Base-by-base conservation (phyloP, 1,284 basidiomycete genomes). In the Trichosporon sp. region DNA sequence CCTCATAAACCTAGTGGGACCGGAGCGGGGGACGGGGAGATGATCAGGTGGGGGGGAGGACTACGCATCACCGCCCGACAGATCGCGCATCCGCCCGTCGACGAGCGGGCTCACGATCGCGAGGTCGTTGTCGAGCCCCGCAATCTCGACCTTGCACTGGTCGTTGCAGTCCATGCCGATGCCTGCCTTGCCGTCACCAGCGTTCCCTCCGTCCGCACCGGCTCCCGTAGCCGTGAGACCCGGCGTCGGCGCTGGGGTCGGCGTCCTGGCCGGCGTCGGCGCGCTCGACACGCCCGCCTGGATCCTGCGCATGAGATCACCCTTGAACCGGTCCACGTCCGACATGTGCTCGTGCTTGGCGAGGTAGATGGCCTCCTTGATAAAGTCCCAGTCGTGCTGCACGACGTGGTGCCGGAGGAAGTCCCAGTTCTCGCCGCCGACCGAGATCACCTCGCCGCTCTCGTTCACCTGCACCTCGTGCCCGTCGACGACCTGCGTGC, bases 321-420 rank as follows among this genome's bases (percentile, higher is more conserved):
- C 90, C 74, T 93, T 88, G 75, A 88, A 90, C 64, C 86, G 86
- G 78, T 95, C 92, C 0, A 93, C 88, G 4, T 76, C 78, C 71
- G 87, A 88, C 92, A 94, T 93, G 77, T 93, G 89, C 78, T 93
- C 91, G 62, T 87, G 85, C 65, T 84, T 84, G 2, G 87, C 85
- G 25, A 92, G 83, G 64, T 86, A 85, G 71, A 92, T 82, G 35
- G 89, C 87, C 71, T 90, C 88, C 68, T 85, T 87, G 74, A 87
- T 84, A n/a, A 83, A 77, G 66, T 80, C 85, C 60, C 78, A 80
- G 71, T 78, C 77, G 72, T 83, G 82, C 62, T 85, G 84, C 53
- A 88, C 80, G 25, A 86, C 86, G 68, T 85, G 81, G 47, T 51
- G 47, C 23, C 23, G 47, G 47, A 21, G 47, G 21, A 11, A 25